phyloP scores from a whole-genome alignment of 2,329 filamentous ascomycete genomes.

The Clonostachys solani region DNA sequence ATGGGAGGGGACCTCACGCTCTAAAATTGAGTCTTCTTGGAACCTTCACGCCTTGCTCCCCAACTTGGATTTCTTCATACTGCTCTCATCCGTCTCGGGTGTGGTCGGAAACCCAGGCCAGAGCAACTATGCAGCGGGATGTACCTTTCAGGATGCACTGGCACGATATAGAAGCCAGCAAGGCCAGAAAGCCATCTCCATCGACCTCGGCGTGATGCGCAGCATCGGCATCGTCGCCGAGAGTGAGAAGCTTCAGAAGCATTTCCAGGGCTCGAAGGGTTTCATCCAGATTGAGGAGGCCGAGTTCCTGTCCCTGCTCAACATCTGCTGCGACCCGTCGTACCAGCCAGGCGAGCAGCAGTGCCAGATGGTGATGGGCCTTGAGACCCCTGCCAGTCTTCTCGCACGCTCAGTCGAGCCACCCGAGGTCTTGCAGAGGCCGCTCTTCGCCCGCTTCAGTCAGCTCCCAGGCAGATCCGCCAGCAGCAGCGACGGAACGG shows the following conservation, averaged over 20 bases:
- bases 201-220: constrained; percentile 13
- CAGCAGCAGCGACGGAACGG: neutral
- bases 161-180: constrained; percentile 2
- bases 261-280: neutral
- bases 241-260: neutral
- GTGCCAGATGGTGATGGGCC: neutral
- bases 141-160: constrained; percentile 23
- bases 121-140: constrained; percentile 34
- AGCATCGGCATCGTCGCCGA: constrained; percentile 15
- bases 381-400: neutral
- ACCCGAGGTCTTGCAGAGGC: neutral
- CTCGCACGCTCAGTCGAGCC: neutral
- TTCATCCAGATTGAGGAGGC: constrained; percentile 1
- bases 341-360: neutral
- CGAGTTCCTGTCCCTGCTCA: constrained; percentile 3
- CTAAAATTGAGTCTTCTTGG: constrained; percentile 20
- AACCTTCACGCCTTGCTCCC: constrained; percentile 19
- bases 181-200: neutral
- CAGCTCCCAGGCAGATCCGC: neutral
- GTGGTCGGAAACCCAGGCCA: constrained; percentile 21
- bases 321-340: neutral
- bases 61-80: constrained; percentile 21
- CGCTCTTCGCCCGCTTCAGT: neutral
- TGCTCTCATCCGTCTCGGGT: constrained; percentile 17
- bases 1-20: constrained; percentile 14